phyloP scores from a whole-genome alignment of 1,284 basidiomycete species.

The Microbotryum silenes-acaulis region DNA sequence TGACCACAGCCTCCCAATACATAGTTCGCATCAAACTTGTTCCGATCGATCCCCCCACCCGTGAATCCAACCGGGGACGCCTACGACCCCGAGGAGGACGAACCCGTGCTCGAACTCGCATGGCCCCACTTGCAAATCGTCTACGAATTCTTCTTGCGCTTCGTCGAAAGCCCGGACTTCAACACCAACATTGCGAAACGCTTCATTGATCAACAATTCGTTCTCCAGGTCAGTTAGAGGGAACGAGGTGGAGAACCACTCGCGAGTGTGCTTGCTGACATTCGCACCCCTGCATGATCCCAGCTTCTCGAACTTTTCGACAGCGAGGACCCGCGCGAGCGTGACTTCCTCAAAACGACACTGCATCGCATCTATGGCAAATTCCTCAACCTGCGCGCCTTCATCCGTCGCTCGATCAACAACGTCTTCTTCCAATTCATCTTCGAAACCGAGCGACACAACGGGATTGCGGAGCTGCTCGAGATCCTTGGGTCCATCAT shows the following conservation, averaged over 20 bases:
- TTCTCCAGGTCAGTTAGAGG: constrained; percentile 52
- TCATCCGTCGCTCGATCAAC: constrained; percentile 98
- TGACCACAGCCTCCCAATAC: background rate
- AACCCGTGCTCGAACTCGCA: constrained; percentile 95
- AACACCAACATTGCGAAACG: constrained; percentile 97
- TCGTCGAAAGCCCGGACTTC: constrained; percentile 96
- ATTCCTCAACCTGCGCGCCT: constrained; percentile 96
- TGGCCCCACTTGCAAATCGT: constrained; percentile 99
- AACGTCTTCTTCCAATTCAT: constrained; percentile 99
- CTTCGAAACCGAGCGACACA: constrained; percentile 97
- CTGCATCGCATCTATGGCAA: constrained; percentile 99
- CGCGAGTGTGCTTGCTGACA: background rate
- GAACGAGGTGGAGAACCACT: background rate
- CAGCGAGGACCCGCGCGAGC: constrained; percentile 96
- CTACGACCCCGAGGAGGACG: constrained; percentile 99
- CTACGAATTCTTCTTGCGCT: constrained; percentile 99
- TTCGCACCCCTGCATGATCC: no score
- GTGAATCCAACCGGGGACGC: constrained; percentile 97
- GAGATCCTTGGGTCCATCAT: constrained; percentile 99
- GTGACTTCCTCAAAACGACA: constrained; percentile 98
- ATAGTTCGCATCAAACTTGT: constrained; percentile 93
- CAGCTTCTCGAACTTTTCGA: constrained; percentile 95
- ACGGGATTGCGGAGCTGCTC: constrained; percentile 95
- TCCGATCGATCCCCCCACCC: constrained; percentile 98
- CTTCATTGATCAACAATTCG: constrained; percentile 94